Evolutionary conservation across 2,329 filamentous ascomycete genomes (phyloP).

Genomic region (Juglanconis oblonga): DNA sequence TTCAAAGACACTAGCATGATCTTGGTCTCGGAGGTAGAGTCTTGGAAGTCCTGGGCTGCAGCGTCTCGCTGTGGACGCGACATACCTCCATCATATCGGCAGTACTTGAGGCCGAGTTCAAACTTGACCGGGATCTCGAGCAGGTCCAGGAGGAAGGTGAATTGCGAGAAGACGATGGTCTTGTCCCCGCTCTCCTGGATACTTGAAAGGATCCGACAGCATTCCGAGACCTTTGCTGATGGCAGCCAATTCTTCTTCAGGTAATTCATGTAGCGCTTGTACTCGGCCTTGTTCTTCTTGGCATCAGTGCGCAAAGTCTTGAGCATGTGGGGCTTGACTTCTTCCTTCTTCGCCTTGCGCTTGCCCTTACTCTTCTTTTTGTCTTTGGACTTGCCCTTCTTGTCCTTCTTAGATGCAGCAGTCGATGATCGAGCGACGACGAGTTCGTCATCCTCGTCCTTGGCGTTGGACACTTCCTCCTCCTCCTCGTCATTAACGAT

Average conservation of each 20-base stretch:
- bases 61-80: constrained; percentile 61
- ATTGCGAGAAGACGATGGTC: constrained; percentile 79
- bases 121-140: constrained; percentile 68
- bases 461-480: constrained; percentile 16
- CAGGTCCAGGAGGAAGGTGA: constrained; percentile 74
- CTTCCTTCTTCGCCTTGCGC: constrained; percentile 39
- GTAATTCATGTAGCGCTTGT: constrained; percentile 66
- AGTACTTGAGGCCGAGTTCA: constrained; percentile 51
- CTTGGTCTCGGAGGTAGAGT: constrained; percentile 50
- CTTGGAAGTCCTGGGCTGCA: constrained; percentile 63
- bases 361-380: constrained; percentile 43
- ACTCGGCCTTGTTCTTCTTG: constrained; percentile 60
- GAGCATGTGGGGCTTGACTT: constrained; percentile 35
- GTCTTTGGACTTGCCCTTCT: constrained; percentile 27
- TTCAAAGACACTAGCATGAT: constrained; percentile 78
- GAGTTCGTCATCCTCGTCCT: constrained; percentile 20
- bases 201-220: constrained; percentile 59
- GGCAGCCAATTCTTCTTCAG: constrained; percentile 68
- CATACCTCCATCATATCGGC: constrained; percentile 78
- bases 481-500: constrained; percentile 45
- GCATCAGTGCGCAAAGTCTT: constrained; percentile 62
- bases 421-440: not conserved
- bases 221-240: constrained; percentile 72
- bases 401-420: constrained; percentile 28
- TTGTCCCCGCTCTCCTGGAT: constrained; percentile 59